A percentile compares a stretch with the other conserved stretches of the same genome.
phyloP scores from a whole-genome alignment of 1,284 basidiomycete genomes.

The Amylostereum areolatum region DNA sequence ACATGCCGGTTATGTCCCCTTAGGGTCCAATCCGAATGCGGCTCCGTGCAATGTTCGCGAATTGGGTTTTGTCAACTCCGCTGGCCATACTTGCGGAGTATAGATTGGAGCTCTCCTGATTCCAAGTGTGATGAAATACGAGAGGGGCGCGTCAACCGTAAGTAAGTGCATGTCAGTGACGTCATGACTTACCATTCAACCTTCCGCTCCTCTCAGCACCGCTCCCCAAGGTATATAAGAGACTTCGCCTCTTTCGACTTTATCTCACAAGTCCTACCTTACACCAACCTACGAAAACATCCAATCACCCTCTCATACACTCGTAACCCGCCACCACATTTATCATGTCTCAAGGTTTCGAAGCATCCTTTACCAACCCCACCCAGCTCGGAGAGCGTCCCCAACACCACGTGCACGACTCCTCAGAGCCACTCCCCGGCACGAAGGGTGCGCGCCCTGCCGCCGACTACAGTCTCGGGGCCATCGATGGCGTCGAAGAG shows the following conservation, averaged over 20 bases:
- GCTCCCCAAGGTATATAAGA: neutral
- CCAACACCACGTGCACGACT: constrained; percentile 24
- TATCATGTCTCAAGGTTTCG: neutral
- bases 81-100: too few species aligned
- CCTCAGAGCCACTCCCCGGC: constrained; percentile 28
- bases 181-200: too few species aligned
- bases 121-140: too few species aligned
- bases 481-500: constrained; percentile 13
- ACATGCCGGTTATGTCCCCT: too few species aligned
- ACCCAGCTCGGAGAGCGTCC: constrained; percentile 1
- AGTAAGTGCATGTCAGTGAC: too few species aligned
- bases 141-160: too few species aligned
- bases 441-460: constrained; percentile 18
- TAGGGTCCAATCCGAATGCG: too few species aligned
- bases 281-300: neutral
- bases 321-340: neutral
- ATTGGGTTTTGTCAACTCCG: too few species aligned
- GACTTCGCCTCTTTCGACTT: neutral
- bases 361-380: neutral
- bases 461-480: constrained; percentile 23
- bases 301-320: neutral
- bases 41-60: too few species aligned
- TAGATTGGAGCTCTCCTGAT: too few species aligned
- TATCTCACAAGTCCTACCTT: neutral
- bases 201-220: too few species aligned